Base-by-base conservation (phyloP, 108 stramenopile genomes). In the Schizochytrium sp. region DNA sequence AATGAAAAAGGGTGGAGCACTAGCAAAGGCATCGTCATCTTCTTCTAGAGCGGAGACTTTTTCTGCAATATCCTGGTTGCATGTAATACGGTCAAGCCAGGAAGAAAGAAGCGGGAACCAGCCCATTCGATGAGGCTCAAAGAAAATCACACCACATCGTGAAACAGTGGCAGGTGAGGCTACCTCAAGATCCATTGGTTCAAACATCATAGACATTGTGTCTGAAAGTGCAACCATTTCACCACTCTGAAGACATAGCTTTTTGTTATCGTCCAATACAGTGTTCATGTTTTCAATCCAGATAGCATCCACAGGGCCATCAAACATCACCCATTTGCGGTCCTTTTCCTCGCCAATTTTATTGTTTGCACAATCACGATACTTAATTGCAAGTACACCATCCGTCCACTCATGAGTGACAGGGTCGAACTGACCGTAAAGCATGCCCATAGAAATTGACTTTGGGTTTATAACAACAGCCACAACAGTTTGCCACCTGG, bases 201-300 rank as follows among this genome's bases (percentile, higher is more conserved):
- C 95, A 64, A 95, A 95, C 91, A 95, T 94, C 95, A 95, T 95
- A 40, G 91, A 92, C 95, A 95, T 95, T 46, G 88, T 88, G 57
- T 92, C 93, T 10, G 91, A 91, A 93, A 95, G 94, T 61, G 95
- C 95, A 46, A 95, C 94, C 88, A 95, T 95, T 89, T 95, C 94
- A 8, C 95, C 95, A 87, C 72, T 87, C 94, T 94, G 94, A 46
- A 95, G 87, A 83, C 95, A 95, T 46, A 95, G 91, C 93, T 93
- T 92, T 87, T 95, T 95, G 91, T 95, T 95, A 89, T 95, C 90
- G 56, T 91, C 92, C 17, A 92, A 61, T 28, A 93, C 95, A 40
- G 95, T 95, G 93, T 95, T 95, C 95, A 95, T 95, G 93, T 95
- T 95, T 89, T 95, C 95, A 59, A 95, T 95, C 95, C 95, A 95